phyloP scores from a whole-genome alignment of 2,329 filamentous ascomycete genomes.

The Ophiostoma tasmaniense region DNA sequence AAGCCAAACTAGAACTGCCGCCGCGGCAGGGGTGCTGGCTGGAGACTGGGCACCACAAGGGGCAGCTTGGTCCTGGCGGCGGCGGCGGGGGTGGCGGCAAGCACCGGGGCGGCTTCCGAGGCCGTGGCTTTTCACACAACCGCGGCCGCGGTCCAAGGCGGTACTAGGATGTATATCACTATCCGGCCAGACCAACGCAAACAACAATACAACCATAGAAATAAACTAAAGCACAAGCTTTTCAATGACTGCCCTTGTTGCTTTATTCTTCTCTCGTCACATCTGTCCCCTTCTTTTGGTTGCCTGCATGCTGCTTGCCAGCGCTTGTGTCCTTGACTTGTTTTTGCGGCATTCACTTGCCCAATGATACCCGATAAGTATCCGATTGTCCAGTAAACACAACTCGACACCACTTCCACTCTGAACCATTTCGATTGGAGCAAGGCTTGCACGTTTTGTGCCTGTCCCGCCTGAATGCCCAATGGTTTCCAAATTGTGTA shows the following conservation, averaged over 20 bases:
- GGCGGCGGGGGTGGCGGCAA: background rate
- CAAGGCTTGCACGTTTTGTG: no score
- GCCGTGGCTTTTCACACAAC: background rate
- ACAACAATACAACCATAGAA: no score
- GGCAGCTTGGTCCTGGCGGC: background rate
- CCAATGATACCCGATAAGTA: no score
- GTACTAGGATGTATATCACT: background rate
- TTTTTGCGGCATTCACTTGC: no score
- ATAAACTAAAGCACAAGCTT: background rate
- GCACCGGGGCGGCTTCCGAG: background rate
- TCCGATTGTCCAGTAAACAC: no score
- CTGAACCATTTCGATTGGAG: no score
- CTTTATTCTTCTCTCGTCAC: background rate
- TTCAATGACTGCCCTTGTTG: background rate
- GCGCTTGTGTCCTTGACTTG: no score
- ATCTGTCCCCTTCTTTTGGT: background rate
- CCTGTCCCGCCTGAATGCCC: no score
- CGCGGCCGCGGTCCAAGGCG: background rate
- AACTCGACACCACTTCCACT: no score
- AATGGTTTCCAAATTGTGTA: no score
- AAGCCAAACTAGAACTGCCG: slow-evolving; percentile 38
- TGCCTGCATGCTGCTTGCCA: no score
- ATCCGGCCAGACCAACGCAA: background rate
- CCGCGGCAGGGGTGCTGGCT: slow-evolving; percentile 39
- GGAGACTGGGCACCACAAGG: slow-evolving; percentile 4